Conservation (phyloP, 139 green algal genomes). For the Picochlorum sp. region DNA sequence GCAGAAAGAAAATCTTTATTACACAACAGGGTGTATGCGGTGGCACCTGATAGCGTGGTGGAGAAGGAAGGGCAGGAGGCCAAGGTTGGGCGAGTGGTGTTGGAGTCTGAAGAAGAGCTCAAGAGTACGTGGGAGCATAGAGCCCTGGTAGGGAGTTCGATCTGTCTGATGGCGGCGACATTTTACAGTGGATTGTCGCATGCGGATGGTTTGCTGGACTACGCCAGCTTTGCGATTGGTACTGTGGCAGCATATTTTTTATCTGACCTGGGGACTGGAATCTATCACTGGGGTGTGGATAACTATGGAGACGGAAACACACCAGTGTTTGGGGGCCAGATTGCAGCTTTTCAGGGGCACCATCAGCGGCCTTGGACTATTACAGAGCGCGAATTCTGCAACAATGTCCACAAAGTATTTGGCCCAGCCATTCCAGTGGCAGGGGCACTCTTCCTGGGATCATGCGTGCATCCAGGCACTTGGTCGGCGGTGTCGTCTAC, state of each 20-base stretch:
- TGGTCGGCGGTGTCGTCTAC: conserved; percentile 54
- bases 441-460: conserved; percentile 20
- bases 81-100: conserved; percentile 22
- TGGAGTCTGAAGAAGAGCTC: conserved; percentile 41
- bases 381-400: conserved; percentile 89
- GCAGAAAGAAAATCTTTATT: too few species aligned
- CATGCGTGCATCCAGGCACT: conserved; percentile 26
- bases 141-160: conserved; percentile 37
- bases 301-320: conserved; percentile 78
- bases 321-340: conserved; percentile 86
- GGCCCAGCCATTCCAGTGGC: conserved; percentile 17
- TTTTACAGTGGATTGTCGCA: conserved; percentile 21
- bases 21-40: too few species aligned
- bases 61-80: too few species aligned
- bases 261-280: conserved; percentile 11
- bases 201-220: background rate
- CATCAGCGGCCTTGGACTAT: conserved; percentile 94
- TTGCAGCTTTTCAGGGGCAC: conserved; percentile 91
- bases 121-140: conserved; percentile 44
- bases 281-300: conserved; percentile 25
- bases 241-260: conserved; percentile 6
- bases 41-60: too few species aligned
- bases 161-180: conserved; percentile 37
- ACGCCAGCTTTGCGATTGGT: conserved; percentile 12
- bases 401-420: conserved; percentile 85